Evolutionary conservation across 257 asterid species (phyloP).

Genomic region (Solanum stenotomum): DNA sequence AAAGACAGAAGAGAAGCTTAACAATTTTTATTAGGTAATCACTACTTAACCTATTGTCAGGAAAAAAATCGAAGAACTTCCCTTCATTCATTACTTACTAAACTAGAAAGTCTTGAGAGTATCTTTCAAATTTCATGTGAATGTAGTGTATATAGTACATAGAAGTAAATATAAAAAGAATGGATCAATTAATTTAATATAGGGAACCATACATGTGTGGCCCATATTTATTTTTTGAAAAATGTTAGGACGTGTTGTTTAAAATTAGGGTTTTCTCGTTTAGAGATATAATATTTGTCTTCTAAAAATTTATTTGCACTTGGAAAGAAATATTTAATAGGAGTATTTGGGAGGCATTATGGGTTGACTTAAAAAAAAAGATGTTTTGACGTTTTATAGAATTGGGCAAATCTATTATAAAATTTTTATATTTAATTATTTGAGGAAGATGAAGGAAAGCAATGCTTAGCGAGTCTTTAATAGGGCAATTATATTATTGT

Average conservation of each 20-base stretch:
- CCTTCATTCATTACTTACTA: background rate
- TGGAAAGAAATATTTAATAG: background rate
- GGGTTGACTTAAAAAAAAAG: background rate
- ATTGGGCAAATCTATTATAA: no score
- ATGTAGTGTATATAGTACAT: background rate
- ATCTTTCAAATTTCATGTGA: background rate
- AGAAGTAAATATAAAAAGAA: background rate
- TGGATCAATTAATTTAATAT: background rate
- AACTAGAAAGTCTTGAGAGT: no score
- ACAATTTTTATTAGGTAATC: background rate
- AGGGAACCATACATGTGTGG: background rate
- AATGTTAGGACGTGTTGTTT: background rate
- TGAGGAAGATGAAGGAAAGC: no score
- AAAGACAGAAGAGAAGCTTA: background rate
- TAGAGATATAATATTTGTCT: background rate
- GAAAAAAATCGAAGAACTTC: background rate
- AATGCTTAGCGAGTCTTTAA: no score
- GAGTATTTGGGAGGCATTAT: background rate
- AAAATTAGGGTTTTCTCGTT: background rate
- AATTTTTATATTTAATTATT: no score
- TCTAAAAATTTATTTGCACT: background rate
- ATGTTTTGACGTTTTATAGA: background rate
- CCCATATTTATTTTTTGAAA: background rate
- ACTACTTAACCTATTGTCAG: background rate
- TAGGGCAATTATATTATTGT: no score